A percentile compares a stretch with the other conserved stretches of the same genome.
These are phyloP conservation scores for Rubus idaeus DNA, from an alignment of 306 rosid species.

Conservation along the genomic window DNA sequence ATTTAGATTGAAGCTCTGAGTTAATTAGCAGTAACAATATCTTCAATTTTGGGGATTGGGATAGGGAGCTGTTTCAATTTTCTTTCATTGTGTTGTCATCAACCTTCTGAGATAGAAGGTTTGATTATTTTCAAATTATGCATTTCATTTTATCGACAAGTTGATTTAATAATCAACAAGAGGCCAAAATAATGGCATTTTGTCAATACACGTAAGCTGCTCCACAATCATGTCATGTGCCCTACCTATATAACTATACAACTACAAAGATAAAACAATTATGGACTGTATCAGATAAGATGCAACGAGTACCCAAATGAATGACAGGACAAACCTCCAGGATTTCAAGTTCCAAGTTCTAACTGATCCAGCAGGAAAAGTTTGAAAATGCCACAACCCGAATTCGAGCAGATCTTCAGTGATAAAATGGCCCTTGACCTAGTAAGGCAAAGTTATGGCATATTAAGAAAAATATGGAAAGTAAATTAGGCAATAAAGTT, in stretches of 20 bases:
- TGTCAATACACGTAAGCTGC: not conserved
- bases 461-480: not conserved
- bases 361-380: not conserved
- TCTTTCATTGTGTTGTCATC: not conserved
- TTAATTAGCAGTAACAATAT: not conserved
- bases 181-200: not conserved
- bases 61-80: not conserved
- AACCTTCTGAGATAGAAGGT: not conserved
- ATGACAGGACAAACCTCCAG: not conserved
- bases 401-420: not conserved
- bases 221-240: not conserved
- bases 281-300: not conserved
- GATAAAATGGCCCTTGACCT: not conserved
- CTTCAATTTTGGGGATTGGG: not conserved
- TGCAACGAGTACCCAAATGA: not conserved
- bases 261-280: not conserved
- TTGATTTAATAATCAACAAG: not conserved
- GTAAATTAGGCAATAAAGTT: not conserved
- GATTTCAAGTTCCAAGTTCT: not conserved
- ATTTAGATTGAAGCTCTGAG: conserved; percentile 54
- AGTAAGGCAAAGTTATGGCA: not conserved
- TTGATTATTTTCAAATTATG: not conserved
- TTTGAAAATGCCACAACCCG: not conserved
- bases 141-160: not conserved
- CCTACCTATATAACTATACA: not conserved